A percentile compares a stretch with the other conserved stretches of the same genome.
Conservation (phyloP, 192 early-diverging fungal species). For the Coemansia sp. region DNA sequence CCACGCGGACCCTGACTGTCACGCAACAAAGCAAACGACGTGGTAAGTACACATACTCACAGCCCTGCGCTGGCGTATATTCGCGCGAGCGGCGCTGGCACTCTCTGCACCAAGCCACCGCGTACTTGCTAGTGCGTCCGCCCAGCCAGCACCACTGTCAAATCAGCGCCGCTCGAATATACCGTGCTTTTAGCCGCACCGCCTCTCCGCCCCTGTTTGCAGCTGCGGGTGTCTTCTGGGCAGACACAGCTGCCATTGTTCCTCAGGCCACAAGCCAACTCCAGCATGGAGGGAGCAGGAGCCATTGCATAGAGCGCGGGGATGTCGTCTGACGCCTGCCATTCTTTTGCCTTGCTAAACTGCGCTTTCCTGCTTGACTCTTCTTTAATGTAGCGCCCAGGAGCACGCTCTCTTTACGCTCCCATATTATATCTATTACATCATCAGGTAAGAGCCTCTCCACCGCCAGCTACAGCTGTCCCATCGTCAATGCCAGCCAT, state of each 20-base stretch:
- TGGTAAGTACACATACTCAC: slow-evolving; percentile 2
- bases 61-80: not conserved
- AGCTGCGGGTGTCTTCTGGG: slow-evolving; percentile 5
- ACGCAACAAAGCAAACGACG: not conserved
- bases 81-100: not conserved
- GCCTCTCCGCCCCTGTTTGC: not conserved
- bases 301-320: slow-evolving; percentile 9
- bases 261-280: slow-evolving; percentile 4
- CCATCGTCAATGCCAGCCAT: not conserved
- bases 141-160: slow-evolving; percentile 3
- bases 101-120: slow-evolving; percentile 3
- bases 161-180: slow-evolving; percentile 15
- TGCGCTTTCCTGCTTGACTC: not conserved
- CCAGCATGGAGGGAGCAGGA: slow-evolving; percentile 6
- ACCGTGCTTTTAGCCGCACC: slow-evolving; percentile 11
- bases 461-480: not conserved
- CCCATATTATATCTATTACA: slow-evolving; percentile 7
- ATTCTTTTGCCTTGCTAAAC: slow-evolving; percentile 6
- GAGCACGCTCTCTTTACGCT: slow-evolving; percentile 1
- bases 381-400: slow-evolving; percentile 5
- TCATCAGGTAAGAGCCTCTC: slow-evolving; percentile 7
- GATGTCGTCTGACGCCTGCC: slow-evolving; percentile 14
- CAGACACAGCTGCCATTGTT: slow-evolving; percentile 16
- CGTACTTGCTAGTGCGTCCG: slow-evolving; percentile 7
- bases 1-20: not conserved